Percentiles rank a stretch among this genome's conserved stretches.
These are phyloP conservation scores for Massariosphaeria phaeospora DNA, from an alignment of 495 filamentous ascomycete genomes.

Conservation along the genomic window DNA sequence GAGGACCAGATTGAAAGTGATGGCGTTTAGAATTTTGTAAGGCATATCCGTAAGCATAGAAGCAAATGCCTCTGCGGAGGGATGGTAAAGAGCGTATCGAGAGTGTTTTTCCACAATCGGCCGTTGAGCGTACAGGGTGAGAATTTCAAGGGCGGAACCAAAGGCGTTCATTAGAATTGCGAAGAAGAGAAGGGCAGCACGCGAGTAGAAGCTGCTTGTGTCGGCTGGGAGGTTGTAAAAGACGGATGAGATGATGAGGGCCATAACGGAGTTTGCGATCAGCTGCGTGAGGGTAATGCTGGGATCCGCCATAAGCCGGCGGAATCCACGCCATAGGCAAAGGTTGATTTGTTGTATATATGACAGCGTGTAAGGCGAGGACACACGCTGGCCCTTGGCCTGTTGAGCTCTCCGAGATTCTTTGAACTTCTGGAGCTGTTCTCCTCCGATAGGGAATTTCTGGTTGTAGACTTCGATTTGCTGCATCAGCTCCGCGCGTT, in stretches of 20 bases:
- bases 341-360: slow-evolving; percentile 64
- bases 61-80: slow-evolving; percentile 78
- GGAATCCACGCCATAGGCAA: slow-evolving; percentile 71
- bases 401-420: slow-evolving; percentile 62
- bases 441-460: slow-evolving; percentile 58
- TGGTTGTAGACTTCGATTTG: slow-evolving; percentile 69
- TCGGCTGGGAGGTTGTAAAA: slow-evolving; percentile 67
- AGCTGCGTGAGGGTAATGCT: slow-evolving; percentile 64
- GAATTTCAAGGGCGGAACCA: slow-evolving; percentile 68
- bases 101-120: slow-evolving; percentile 89
- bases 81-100: slow-evolving; percentile 88
- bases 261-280: slow-evolving; percentile 68
- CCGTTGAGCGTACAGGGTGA: slow-evolving; percentile 82
- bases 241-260: slow-evolving; percentile 72
- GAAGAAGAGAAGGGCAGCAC: slow-evolving; percentile 84
- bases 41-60: slow-evolving; percentile 81
- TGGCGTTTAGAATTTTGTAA: slow-evolving; percentile 50
- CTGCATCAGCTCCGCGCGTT: slow-evolving; percentile 56
- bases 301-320: slow-evolving; percentile 63
- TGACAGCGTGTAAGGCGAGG: slow-evolving; percentile 74
- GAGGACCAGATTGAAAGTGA: slow-evolving; percentile 64
- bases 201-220: slow-evolving; percentile 68
- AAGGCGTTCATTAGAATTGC: slow-evolving; percentile 85
- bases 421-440: slow-evolving; percentile 62
- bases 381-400: slow-evolving; percentile 56